Conservation (phyloP, 129 eudicot species). For the Kitagawia praeruptora region DNA sequence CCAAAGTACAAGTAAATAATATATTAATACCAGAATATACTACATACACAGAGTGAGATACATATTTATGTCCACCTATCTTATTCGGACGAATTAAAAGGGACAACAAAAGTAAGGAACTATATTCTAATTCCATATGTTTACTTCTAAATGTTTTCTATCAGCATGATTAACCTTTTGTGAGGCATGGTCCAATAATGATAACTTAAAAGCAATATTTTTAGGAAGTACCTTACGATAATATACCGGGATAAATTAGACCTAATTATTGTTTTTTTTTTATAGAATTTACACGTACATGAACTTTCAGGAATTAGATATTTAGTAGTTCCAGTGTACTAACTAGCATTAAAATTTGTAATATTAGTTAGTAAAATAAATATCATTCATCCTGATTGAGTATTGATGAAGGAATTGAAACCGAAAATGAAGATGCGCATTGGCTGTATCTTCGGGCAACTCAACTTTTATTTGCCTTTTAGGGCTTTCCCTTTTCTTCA, state of each 20-base stretch:
- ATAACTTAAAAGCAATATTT: no score
- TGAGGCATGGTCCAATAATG: neutral
- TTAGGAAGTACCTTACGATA: neutral
- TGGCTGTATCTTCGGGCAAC: neutral
- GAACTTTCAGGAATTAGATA: neutral
- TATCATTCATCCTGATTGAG: neutral
- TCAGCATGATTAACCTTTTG: neutral
- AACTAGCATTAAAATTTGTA: neutral
- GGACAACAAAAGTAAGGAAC: neutral
- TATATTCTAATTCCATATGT: neutral
- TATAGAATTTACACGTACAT: no score
- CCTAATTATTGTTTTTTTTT: no score
- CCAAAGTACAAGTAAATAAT: conserved; percentile 12
- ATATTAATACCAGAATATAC: neutral
- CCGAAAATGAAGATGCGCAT: neutral
- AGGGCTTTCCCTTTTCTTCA: neutral
- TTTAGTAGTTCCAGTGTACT: neutral
- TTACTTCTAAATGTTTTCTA: neutral
- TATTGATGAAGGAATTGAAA: neutral
- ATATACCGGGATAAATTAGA: neutral
- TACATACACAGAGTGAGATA: neutral
- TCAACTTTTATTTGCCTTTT: neutral
- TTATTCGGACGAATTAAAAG: neutral
- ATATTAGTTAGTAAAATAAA: no score
- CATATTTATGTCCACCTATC: neutral